Evolutionary conservation across 2,329 filamentous ascomycete genomes (phyloP).

Genomic region (Trichoderma guizhouense): DNA sequence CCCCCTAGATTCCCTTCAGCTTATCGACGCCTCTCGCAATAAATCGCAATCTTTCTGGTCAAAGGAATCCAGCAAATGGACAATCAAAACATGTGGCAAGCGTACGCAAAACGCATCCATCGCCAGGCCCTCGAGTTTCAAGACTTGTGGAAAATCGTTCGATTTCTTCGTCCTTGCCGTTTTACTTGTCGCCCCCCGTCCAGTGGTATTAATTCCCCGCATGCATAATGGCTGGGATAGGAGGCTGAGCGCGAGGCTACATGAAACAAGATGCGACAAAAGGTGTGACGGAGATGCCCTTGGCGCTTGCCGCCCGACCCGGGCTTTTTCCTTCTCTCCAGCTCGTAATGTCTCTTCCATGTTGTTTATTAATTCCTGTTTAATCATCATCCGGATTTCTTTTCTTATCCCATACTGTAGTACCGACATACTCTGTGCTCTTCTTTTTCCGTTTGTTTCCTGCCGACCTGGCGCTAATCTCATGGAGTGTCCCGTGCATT

Average conservation of each 20-base stretch:
- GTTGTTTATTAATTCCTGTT: background rate
- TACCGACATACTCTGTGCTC: background rate
- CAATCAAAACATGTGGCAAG: too few relatives aligned
- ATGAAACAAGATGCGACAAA: conserved; percentile 18
- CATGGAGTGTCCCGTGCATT: conserved; percentile 3
- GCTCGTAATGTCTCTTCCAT: background rate
- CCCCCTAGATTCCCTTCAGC: background rate
- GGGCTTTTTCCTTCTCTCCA: background rate
- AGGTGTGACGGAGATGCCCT: conserved; percentile 13
- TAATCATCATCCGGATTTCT: background rate
- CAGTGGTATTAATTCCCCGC: background rate
- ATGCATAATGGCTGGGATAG: background rate
- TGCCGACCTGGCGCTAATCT: background rate
- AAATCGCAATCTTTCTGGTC: too few relatives aligned
- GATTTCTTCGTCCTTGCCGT: conserved; percentile 17
- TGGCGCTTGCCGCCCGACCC: conserved; percentile 11
- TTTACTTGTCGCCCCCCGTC: conserved; percentile 6
- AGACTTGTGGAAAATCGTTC: conserved; percentile 21
- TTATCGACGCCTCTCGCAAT: background rate
- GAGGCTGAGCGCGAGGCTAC: conserved; percentile 9
- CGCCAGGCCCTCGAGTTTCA: conserved; percentile 4
- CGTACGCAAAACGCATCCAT: too few relatives aligned
- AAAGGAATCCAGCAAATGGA: background rate
- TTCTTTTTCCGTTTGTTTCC: background rate
- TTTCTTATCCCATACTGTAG: background rate